A percentile compares a stretch with the other conserved stretches of the same genome.
phyloP scores from a whole-genome alignment of 2,329 filamentous ascomycete genomes.

The Blumeria graminis region DNA sequence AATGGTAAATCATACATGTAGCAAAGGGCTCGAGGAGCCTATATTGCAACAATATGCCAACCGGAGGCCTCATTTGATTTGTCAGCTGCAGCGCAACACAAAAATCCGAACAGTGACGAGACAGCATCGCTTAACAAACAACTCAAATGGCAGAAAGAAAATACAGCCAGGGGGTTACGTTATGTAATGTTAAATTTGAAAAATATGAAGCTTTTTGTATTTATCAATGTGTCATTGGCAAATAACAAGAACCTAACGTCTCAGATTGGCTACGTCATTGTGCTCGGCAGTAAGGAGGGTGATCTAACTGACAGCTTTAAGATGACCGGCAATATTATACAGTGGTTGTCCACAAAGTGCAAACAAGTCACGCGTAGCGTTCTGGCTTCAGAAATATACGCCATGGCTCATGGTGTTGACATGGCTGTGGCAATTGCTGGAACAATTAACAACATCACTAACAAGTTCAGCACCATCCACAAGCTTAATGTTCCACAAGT shows the following conservation, averaged over 20 bases:
- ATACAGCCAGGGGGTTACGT: neutral
- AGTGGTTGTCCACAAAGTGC: neutral
- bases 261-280: neutral
- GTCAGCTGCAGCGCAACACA: neutral
- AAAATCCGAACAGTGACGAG: neutral
- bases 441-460: neutral
- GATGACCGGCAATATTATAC: neutral
- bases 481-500: neutral
- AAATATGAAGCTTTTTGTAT: neutral
- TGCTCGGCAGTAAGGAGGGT: neutral
- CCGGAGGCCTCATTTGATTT: neutral
- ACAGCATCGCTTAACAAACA: neutral
- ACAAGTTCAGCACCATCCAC: neutral
- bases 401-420: neutral
- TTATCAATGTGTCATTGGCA: neutral
- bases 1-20: neutral
- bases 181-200: neutral
- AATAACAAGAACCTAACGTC: neutral
- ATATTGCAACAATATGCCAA: neutral
- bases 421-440: neutral
- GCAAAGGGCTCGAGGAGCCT: neutral
- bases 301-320: neutral
- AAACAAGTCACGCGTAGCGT: neutral
- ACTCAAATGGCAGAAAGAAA: neutral
- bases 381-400: neutral